Evolutionary conservation across 2,329 filamentous ascomycete genomes (phyloP).

Genomic region (Sclerotinia nivalis): DNA sequence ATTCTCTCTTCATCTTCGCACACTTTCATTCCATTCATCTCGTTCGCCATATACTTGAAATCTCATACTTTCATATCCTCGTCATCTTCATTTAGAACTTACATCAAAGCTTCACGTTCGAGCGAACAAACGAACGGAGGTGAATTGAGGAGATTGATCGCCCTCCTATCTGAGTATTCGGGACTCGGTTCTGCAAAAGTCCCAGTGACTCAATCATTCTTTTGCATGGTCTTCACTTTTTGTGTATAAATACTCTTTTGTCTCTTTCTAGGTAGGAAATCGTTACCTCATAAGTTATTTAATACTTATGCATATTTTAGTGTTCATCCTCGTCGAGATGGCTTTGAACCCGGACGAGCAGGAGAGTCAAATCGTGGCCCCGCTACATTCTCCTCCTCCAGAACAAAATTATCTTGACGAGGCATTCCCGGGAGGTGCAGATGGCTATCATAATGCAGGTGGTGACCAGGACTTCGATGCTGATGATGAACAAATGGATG

Average conservation of each 20-base stretch:
- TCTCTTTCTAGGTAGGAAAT: background rate
- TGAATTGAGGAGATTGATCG: background rate
- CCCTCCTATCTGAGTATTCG: background rate
- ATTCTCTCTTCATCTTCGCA: background rate
- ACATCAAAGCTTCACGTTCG: background rate
- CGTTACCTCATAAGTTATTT: background rate
- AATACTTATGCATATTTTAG: background rate
- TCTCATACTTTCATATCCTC: background rate
- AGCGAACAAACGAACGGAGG: background rate
- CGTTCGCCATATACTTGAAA: background rate
- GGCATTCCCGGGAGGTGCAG: background rate
- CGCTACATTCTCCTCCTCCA: background rate
- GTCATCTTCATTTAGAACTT: background rate
- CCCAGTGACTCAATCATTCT: background rate
- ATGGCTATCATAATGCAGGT: background rate
- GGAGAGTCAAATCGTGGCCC: conserved; percentile 27
- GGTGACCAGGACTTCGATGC: background rate
- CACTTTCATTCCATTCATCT: background rate
- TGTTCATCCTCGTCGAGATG: background rate
- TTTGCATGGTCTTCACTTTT: background rate
- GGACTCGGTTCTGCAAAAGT: background rate
- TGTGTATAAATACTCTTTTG: background rate
- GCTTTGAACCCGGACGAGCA: conserved; percentile 17
- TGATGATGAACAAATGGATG: background rate
- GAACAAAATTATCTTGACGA: conserved; percentile 3